A percentile compares a stretch with the other conserved stretches of the same genome.
phyloP scores from a whole-genome alignment of 176 grass and related monocot species.

The Triticum timopheevii region DNA sequence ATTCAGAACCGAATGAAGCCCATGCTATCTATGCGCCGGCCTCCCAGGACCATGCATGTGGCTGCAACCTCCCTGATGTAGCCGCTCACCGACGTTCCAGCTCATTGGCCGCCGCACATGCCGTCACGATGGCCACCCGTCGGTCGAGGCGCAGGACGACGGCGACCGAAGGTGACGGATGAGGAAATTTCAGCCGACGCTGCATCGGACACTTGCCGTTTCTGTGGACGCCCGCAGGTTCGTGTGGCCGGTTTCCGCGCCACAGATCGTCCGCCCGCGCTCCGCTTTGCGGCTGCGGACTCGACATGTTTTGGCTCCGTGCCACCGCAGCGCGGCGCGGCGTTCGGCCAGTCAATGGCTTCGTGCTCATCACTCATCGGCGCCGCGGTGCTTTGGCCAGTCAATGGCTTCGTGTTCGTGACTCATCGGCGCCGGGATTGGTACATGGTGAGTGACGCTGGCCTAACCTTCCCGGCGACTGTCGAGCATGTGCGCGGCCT shows the following conservation, averaged over 20 bases:
- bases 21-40: background rate
- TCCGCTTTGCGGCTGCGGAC: slow-evolving; percentile 11
- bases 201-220: background rate
- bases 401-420: too few relatives aligned
- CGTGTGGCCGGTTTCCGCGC: background rate
- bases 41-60: background rate
- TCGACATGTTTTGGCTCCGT: background rate
- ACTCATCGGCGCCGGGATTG: background rate
- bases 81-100: background rate
- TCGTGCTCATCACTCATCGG: background rate
- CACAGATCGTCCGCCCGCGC: background rate
- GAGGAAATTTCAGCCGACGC: background rate
- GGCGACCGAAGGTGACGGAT: background rate
- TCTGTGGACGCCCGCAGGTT: slow-evolving; percentile 35
- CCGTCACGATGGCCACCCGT: background rate
- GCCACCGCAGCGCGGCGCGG: background rate
- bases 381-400: too few relatives aligned
- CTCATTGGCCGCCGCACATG: background rate
- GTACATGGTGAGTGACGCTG: slow-evolving; percentile 7
- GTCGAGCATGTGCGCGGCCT: background rate
- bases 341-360: background rate
- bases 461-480: background rate
- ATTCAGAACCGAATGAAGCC: background rate
- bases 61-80: background rate
- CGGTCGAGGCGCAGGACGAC: background rate